A percentile compares a stretch with the other conserved stretches of the same genome.
phyloP scores from a whole-genome alignment of 352 stramenopile species.

The Pythium myriotylum region DNA sequence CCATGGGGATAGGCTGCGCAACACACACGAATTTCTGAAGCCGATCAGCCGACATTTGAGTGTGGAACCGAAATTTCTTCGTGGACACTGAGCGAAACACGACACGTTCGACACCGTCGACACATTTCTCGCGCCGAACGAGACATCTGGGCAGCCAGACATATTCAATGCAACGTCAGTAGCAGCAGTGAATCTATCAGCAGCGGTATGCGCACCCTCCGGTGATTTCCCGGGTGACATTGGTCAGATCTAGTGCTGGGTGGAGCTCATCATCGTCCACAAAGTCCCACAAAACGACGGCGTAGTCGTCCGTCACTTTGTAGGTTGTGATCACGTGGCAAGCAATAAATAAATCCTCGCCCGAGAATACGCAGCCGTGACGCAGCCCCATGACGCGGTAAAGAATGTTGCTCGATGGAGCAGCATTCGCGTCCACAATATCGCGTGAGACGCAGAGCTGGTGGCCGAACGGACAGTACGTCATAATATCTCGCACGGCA shows the following conservation, averaged over 20 bases:
- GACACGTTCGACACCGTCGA: conserved; percentile 2
- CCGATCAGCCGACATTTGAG: neutral
- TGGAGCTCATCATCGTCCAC: conserved; percentile 34
- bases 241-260: conserved; percentile 18
- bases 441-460: conserved; percentile 18
- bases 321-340: conserved; percentile 26
- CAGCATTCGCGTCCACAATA: conserved; percentile 10
- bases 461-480: conserved; percentile 29
- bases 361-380: neutral
- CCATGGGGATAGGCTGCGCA: neutral
- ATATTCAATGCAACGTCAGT: neutral
- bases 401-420: neutral
- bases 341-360: conserved; percentile 22
- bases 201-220: conserved; percentile 1
- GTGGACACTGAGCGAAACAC: conserved; percentile 5
- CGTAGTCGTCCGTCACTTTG: conserved; percentile 25
- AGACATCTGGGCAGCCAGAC: conserved; percentile 2
- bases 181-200: neutral
- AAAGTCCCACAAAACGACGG: conserved; percentile 30
- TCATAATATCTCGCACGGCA: conserved; percentile 27
- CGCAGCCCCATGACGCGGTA: conserved; percentile 5
- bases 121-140: conserved; percentile 10
- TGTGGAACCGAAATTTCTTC: conserved; percentile 7
- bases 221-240: conserved; percentile 21
- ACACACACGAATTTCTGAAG: conserved; percentile 2